phyloP scores from a whole-genome alignment of 352 stramenopile species.

The Nothophytophthora sp. region DNA sequence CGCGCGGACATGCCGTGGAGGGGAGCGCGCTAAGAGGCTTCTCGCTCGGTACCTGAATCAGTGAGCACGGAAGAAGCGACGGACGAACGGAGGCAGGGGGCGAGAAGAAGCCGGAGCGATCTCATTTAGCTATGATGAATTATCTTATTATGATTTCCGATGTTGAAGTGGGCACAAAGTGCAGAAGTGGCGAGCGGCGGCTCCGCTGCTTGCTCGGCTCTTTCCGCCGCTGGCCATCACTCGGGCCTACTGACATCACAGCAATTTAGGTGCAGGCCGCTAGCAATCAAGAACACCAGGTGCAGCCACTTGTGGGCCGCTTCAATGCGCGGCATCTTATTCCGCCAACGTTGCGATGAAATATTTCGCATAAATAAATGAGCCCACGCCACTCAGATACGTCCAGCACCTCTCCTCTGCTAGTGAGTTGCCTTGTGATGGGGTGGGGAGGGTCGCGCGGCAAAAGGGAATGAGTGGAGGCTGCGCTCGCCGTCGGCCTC shows the following conservation, averaged over 20 bases:
- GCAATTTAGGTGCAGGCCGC: neutral
- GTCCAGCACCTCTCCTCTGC: neutral
- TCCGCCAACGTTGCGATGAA: neutral
- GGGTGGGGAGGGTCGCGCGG: too few relatives aligned
- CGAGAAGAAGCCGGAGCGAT: conserved; percentile 8
- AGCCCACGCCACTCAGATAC: conserved; percentile 4
- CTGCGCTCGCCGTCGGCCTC: neutral
- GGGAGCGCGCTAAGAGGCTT: conserved; percentile 18
- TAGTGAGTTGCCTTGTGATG: too few relatives aligned
- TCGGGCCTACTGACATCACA: too few relatives aligned
- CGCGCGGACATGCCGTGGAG: conserved; percentile 9
- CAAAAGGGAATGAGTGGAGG: conserved; percentile 6
- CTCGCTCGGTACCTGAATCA: too few relatives aligned
- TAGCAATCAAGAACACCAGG: neutral
- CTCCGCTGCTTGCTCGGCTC: too few relatives aligned
- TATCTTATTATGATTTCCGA: conserved; percentile 2
- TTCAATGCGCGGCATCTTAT: neutral
- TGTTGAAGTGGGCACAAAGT: conserved; percentile 10
- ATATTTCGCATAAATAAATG: conserved; percentile 7
- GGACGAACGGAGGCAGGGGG: too few relatives aligned
- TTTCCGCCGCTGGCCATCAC: too few relatives aligned
- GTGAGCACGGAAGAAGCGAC: too few relatives aligned
- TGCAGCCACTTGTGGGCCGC: neutral
- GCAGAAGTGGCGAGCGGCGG: too few relatives aligned
- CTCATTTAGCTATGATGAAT: conserved; percentile 9